Evolutionary conservation across 1,284 basidiomycete species (phyloP).

Genomic region (Polyporus tsugae): DNA sequence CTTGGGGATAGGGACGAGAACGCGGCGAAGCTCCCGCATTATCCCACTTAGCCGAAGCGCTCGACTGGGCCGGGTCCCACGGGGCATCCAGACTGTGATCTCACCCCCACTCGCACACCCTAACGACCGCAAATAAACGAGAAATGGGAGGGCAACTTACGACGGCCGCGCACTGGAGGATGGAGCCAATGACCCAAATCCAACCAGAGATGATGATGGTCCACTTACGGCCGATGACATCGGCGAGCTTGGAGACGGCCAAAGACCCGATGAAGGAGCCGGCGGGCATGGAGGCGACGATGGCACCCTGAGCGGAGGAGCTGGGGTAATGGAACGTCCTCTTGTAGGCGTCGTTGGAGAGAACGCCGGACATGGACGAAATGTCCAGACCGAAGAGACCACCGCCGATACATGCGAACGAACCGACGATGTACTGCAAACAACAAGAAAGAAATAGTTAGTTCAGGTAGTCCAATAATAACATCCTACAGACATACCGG

Average conservation of each 20-base stretch:
- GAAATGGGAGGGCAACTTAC: slow-evolving; percentile 44
- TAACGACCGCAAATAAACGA: no score
- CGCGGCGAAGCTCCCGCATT: not conserved
- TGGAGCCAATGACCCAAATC: slow-evolving; percentile 77
- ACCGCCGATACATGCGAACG: slow-evolving; percentile 84
- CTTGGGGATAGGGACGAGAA: not conserved
- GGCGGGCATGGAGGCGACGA: slow-evolving; percentile 81
- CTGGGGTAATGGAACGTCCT: slow-evolving; percentile 56
- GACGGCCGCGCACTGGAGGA: slow-evolving; percentile 70
- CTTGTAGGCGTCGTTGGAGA: slow-evolving; percentile 68
- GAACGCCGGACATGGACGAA: slow-evolving; percentile 83
- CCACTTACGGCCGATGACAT: slow-evolving; percentile 70
- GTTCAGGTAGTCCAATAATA: not conserved
- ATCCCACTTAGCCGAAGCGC: not conserved
- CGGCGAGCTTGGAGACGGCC: slow-evolving; percentile 66
- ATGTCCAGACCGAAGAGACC: slow-evolving; percentile 83
- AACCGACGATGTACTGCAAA: slow-evolving; percentile 67
- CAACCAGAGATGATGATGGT: slow-evolving; percentile 69
- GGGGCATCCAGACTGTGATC: not conserved
- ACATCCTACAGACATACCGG: slow-evolving; percentile 37
- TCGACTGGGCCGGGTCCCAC: not conserved
- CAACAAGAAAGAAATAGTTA: slow-evolving; percentile 1
- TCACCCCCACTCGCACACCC: not conserved
- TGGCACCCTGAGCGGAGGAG: slow-evolving; percentile 71
- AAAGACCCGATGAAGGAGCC: slow-evolving; percentile 73